A percentile compares a stretch with the other conserved stretches of the same genome.
These are phyloP conservation scores for Penicillium antarcticum DNA, from an alignment of 495 filamentous ascomycete genomes.

Conservation along the genomic window DNA sequence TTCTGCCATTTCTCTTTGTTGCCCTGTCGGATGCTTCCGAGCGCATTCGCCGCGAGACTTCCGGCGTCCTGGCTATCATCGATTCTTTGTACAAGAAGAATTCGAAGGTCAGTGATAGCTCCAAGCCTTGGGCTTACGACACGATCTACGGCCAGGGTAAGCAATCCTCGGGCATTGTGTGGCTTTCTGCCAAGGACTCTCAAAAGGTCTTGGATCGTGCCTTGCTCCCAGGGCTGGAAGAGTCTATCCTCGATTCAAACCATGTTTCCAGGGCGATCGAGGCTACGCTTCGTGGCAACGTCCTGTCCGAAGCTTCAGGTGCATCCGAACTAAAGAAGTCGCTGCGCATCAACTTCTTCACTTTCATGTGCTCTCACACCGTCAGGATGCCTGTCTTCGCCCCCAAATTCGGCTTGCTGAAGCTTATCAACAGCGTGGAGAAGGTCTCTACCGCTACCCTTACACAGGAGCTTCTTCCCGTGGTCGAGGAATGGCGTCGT, in stretches of 20 bases:
- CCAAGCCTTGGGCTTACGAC: constrained; percentile 48
- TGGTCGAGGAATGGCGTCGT: constrained; percentile 62
- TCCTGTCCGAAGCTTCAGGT: constrained; percentile 30
- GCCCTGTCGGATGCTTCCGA: constrained; percentile 71
- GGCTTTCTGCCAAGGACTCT: constrained; percentile 56
- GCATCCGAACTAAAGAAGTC: constrained; percentile 62
- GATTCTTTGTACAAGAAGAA: constrained; percentile 46
- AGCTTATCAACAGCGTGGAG: constrained; percentile 64
- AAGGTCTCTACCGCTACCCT: constrained; percentile 65
- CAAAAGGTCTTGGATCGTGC: constrained; percentile 59
- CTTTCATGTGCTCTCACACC: constrained; percentile 73
- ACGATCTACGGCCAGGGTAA: constrained; percentile 54
- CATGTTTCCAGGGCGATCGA: constrained; percentile 61
- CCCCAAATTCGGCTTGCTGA: constrained; percentile 66
- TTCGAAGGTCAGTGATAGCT: constrained; percentile 29
- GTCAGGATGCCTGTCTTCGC: constrained; percentile 60
- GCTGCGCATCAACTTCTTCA: constrained; percentile 59
- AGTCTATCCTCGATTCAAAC: constrained; percentile 71
- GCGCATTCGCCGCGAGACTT: constrained; percentile 71
- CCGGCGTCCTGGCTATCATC: constrained; percentile 53
- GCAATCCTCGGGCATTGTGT: constrained; percentile 47
- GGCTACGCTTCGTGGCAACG: constrained; percentile 48
- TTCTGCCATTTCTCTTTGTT: constrained; percentile 72
- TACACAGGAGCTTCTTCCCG: constrained; percentile 65
- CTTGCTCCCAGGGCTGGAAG: constrained; percentile 71